phyloP scores from a whole-genome alignment of 306 rosid species.

The Sicyos edulis region DNA sequence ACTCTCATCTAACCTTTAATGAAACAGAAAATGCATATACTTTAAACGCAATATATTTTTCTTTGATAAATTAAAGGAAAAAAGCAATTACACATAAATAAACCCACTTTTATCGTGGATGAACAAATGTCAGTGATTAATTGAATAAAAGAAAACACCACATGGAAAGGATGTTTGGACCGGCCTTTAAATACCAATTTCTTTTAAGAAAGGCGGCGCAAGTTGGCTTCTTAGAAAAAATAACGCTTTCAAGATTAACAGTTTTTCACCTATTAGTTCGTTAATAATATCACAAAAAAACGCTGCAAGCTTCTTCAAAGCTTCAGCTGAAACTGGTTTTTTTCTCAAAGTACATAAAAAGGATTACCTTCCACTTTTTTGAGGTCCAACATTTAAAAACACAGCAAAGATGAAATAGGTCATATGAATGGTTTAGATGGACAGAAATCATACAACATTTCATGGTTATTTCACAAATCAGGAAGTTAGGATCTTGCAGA shows the following conservation, averaged over 20 bases:
- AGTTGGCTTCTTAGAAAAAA: too few species aligned
- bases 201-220: too few species aligned
- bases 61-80: too few species aligned
- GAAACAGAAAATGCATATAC: slow-evolving; percentile 12
- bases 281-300: too few species aligned
- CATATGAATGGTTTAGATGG: background rate
- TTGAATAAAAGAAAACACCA: too few species aligned
- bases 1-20: background rate
- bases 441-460: background rate
- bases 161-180: too few species aligned
- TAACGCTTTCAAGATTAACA: too few species aligned
- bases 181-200: too few species aligned
- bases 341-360: background rate
- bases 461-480: background rate
- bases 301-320: background rate
- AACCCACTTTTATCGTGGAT: too few species aligned
- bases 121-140: too few species aligned
- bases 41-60: background rate
- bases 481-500: background rate
- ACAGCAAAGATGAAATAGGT: background rate
- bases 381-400: background rate
- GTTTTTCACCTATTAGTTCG: too few species aligned
- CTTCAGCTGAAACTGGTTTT: background rate
- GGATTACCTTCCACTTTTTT: background rate
- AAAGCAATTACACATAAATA: too few species aligned